Evolutionary conservation across 2,329 filamentous ascomycete species (phyloP).

Genomic region (Dothidotthia symphoricarpi): DNA sequence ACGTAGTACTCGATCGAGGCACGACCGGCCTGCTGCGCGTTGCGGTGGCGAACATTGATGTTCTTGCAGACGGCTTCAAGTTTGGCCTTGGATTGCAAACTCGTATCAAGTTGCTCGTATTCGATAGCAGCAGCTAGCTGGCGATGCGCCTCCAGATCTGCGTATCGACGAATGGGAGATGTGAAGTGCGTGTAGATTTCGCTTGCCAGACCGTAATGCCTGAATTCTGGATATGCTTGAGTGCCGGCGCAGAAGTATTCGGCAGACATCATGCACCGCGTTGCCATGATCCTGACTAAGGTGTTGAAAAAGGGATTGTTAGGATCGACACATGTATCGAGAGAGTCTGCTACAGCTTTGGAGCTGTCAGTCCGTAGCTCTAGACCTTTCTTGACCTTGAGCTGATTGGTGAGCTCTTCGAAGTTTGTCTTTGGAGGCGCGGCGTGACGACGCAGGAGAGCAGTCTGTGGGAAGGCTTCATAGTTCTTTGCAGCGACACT

Average conservation of each 20-base stretch:
- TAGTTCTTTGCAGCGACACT: conserved; percentile 90
- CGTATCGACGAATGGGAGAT: conserved; percentile 92
- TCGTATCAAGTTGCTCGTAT: conserved; percentile 82
- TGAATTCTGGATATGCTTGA: conserved; percentile 89
- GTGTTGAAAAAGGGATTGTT: conserved; percentile 97
- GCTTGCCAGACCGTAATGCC: conserved; percentile 92
- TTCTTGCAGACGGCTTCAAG: conserved; percentile 96
- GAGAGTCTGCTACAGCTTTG: conserved; percentile 86
- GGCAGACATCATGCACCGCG: conserved; percentile 97
- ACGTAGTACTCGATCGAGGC: conserved; percentile 98
- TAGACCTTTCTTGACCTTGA: conserved; percentile 80
- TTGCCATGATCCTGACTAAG: conserved; percentile 93
- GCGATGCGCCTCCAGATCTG: conserved; percentile 90
- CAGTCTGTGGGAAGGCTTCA: conserved; percentile 89
- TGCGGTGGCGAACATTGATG: conserved; percentile 95
- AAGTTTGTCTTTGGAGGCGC: conserved; percentile 95
- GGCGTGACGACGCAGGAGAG: conserved; percentile 86
- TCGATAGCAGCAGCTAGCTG: conserved; percentile 94
- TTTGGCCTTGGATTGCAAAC: conserved; percentile 75
- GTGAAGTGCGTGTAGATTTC: conserved; percentile 99
- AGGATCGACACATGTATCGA: conserved; percentile 79
- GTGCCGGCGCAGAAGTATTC: conserved; percentile 97
- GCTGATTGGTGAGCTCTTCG: conserved; percentile 86
- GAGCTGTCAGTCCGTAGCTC: conserved; percentile 82
- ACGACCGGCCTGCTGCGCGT: conserved; percentile 91